These are phyloP conservation scores for Talaromyces sp. DNA, from an alignment of 2,329 filamentous ascomycete genomes.

Conservation along the genomic window DNA sequence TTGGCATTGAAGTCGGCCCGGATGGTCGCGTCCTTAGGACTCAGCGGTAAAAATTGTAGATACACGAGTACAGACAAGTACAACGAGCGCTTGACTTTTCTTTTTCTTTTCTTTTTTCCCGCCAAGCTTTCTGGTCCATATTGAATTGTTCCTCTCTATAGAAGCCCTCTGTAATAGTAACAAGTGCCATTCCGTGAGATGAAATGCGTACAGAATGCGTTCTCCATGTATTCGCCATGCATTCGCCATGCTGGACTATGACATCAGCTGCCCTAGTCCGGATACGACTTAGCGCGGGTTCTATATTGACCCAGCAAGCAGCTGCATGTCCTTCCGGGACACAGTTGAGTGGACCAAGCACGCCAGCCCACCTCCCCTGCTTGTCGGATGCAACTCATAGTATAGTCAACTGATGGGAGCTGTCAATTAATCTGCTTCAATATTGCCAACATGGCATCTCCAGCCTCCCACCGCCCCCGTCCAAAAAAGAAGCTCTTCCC, in stretches of 20 bases:
- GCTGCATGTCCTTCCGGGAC: constrained; percentile 18
- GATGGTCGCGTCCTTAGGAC: constrained; percentile 30
- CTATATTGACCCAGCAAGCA: neutral
- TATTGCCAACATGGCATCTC: constrained; percentile 9
- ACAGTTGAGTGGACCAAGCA: constrained; percentile 32
- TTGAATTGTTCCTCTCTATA: neutral
- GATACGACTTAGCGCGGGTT: neutral
- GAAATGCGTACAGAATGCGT: too few species aligned
- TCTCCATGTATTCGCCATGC: neutral
- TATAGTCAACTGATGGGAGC: neutral
- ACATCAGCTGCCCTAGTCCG: neutral
- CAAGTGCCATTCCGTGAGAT: neutral
- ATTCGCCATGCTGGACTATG: neutral
- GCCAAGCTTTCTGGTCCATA: neutral
- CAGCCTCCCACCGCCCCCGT: constrained; percentile 38
- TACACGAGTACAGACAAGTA: neutral
- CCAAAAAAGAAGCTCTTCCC: constrained; percentile 39
- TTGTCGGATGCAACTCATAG: neutral
- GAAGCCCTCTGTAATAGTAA: neutral
- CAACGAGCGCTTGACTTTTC: neutral
- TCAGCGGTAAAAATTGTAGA: constrained; percentile 15
- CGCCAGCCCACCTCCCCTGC: neutral
- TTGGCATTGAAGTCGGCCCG: constrained; percentile 31
- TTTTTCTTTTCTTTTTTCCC: too few species aligned
- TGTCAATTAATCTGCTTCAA: neutral